Base-by-base conservation (phyloP, 2,329 filamentous ascomycete species). In the Fonsecaea erecta region DNA sequence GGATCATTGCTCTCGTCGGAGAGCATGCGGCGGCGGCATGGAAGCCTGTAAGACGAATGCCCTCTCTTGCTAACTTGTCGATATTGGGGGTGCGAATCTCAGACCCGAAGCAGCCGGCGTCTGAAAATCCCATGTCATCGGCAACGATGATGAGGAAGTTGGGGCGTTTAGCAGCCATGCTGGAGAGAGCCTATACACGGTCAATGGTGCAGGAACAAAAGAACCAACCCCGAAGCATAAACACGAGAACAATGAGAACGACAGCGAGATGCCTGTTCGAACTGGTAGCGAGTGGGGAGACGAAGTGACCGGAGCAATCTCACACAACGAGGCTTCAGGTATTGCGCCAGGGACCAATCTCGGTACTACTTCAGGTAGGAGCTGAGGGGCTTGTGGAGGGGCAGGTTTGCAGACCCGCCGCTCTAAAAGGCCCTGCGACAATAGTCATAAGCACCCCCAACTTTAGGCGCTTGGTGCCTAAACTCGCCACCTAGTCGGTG, bases 21-120 rank as follows among this genome's bases (percentile, higher is more conserved):
- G 86, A 88, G 75, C 86, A 89, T 57, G 87, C 86, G 1, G 86
- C 84, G 0, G 87, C 86, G 1, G 86, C 84, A 71, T 89, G 87
- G 74, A 88, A 89, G 70, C 88, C 84, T 0, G 86, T 88, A 71
- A 88, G 86, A 4, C 86, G 83, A 21, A 89, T 75, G 32, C 86
- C 82, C 61, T 81, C 75, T 75, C 79, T 76, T 2, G 83, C 80
- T 2, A 86, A 74, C 40, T 81, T 82, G 74, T 87, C 83, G 40
- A 88, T 78, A 70, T 86, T 83, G 0, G 86, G 86, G 0, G 86
- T 88, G 37, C 81, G 80, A 70, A 88, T 88, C 74, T 88, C 85
- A 67, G 83, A 81, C 51, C 86, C 86, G 70, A 86, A 88, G 71
- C 82, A 83, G 54, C 82, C 82, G 21, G 86, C 78, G 69, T 88